Evolutionary conservation across 1,284 basidiomycete genomes (phyloP), one percentile per base, ranked within the genome.

Genomic region (Ganoderma meredithae): DNA sequence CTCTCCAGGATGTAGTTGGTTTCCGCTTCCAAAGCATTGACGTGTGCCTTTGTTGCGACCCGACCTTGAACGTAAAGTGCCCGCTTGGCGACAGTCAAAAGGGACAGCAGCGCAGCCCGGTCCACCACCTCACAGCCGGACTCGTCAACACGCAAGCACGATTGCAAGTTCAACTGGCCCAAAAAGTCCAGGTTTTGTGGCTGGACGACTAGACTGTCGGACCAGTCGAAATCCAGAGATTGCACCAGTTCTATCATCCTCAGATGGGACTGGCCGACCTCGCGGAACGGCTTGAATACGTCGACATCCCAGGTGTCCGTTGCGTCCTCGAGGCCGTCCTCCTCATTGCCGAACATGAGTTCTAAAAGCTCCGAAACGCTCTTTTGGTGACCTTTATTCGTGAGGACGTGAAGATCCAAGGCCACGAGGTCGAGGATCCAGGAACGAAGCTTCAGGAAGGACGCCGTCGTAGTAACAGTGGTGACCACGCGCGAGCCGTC

Each of bases 371-470:
- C 90, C 2, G 87, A 82, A 0, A 93, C 89, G 0, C 89, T 88
- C 73, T 91, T 92, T 73, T 86, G 81, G 65, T 93, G 92, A 0
- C 90, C 90, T 73, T 91, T 92, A 73, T 88, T 91, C 5, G 94
- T 93, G 64, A 97, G 86, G 19, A 95, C 88, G 72, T 97, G 97
- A 15, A 98, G 82, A 77, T 99, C 98, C 33, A 99, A 84, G 0
- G 97, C 95, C 8, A 92, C 90, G 31, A 95, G 87, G 70, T 97
- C 92, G 67, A 99, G 87, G 31, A 99, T 88, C 81, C 91, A 94
- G 1, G 95, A 93, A 55, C 95, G 91, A 62, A 95, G 84, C 47
- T 92, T 90, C 31, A 99, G 84, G 84, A 94, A 96, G 0, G 95
- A 88, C 47, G 90, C 88, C 22, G 98, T 81, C 0, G 89, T 86